Base-by-base conservation (phyloP, 2,329 filamentous ascomycete species). In the Myriangium duriaei region DNA sequence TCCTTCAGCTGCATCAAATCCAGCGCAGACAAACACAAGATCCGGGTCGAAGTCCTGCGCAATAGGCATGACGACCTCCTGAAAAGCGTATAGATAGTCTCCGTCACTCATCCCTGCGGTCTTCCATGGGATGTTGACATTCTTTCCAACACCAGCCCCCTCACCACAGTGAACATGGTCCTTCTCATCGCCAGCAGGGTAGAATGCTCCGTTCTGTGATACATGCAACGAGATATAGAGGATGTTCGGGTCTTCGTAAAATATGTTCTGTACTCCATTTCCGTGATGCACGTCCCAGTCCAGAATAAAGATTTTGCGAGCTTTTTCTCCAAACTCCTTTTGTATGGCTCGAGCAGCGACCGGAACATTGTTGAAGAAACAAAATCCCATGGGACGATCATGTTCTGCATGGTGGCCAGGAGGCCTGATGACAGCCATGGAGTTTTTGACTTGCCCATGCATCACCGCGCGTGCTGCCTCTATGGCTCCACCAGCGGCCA, bases 291-390 rank as follows among this genome's bases (percentile, higher is more conserved):
- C 76, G 56, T 81, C 76, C 76, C 91, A 98, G 55, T 98, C 91
- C 5, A 98, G 67, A 47, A 98, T 91, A 39, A 98, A 61, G 13
- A 98, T 74, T 59, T 93, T 96, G 40, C 85, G 77, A 53, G 88
- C 95, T 6, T 64, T 64, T 3, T 88, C 74, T 1, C 82, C 82
- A 48, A 82, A 91, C 42, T 86, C 77, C 37, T 71, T 65, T 55
- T 94, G 86, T 54, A 87, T 95, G 10, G 87, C 81, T 42, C 76
- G 80, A n/a, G 86, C 79, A 1, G 87, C 88, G 42, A 98, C 81
- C 13, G 84, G 86, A 3, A 96, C 91, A 52, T 98, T 98, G 63
- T 98, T 95, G 64, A 96, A 96, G 42, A 96, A 74, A 57, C 91
- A 98, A 54, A 98, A 98, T 0, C 91, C 91, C 71, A 94, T 91